Base-by-base conservation (phyloP, 1,139 yeast genomes). In the Nadsonia starkeyi-henricii region DNA sequence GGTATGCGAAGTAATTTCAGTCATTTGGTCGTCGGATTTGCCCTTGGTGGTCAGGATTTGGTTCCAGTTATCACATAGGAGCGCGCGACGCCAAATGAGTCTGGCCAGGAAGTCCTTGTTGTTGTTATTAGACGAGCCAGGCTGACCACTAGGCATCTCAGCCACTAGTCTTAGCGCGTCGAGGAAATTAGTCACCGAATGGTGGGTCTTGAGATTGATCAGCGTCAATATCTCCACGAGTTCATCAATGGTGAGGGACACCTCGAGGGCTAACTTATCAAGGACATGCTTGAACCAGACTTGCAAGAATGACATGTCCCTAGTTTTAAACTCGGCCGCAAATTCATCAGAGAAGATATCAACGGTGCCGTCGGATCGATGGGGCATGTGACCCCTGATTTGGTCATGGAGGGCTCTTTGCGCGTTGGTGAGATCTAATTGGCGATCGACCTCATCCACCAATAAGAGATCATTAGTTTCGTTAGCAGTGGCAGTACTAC, bases 51-150 rank as follows among this genome's bases (percentile, higher is more conserved):
- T 63, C n/a, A 67, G 62, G 20, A 77, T 59, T 15, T 61, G 58
- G 5, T 60, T 52, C 85, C 86, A 80, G 55, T 78, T 75, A 54
- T 79, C 81, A 1, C 75, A 70, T n/a, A 78, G 57, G 9, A 83
- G 65, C 45, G 82, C 69, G 51, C 91, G 69, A 56, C 79, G 68
- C 91, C 93, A 83, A 1, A 81, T 66, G 17, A 72, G 58, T 17
- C 46, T 65, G 67, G 46, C 66, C 63, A 15, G 64, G 54, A 1
- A 52, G 41, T 61, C 64, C n/a, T 57, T 55, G 17, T 60, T 53
- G 2, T 62, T 53, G 17, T 61, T 58, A 39, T 59, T 56, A 8
- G 66, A 61, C 30, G 66, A 52, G 23, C n/a, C n/a, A n/a, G n/a
- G n/a, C n/a, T n/a, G n/a, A n/a, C n/a, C n/a, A n/a, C n/a, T n/a